Conservation (phyloP, 176 grass and related monocot species). For the Elaeis guineensis region DNA sequence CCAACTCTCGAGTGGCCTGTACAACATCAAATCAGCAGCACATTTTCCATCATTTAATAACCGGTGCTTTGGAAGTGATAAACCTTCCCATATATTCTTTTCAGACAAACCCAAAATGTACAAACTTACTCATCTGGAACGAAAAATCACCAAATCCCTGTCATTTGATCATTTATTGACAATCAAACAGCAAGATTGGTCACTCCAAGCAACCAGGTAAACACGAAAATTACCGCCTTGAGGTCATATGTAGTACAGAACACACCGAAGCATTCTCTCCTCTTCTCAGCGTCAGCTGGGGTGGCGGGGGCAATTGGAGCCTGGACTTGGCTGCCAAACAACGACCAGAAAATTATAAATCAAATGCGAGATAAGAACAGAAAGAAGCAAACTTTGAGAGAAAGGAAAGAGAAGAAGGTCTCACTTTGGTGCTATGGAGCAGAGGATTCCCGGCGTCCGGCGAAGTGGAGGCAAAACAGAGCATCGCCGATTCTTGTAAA, state of each 20-base stretch:
- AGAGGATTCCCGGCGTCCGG: constrained; percentile 30
- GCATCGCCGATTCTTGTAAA: constrained; percentile 7
- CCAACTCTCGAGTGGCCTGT: too few species aligned
- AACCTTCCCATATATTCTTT: too few species aligned
- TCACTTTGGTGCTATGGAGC: constrained; percentile 57
- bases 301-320: constrained; percentile 5
- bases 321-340: constrained; percentile 30
- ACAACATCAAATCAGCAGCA: too few species aligned
- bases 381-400: not conserved
- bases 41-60: too few species aligned
- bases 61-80: too few species aligned
- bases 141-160: too few species aligned
- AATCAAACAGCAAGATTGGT: too few species aligned
- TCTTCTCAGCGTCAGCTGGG: constrained; percentile 7
- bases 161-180: too few species aligned
- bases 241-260: constrained; percentile 94
- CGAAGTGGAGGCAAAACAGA: constrained; percentile 2
- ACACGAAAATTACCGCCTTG: constrained; percentile 38
- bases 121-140: too few species aligned
- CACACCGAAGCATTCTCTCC: constrained; percentile 59
- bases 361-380: not conserved
- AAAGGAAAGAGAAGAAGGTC: not conserved
- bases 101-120: too few species aligned
- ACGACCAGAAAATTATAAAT: not conserved
- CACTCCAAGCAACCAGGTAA: not conserved